Conservation (phyloP, 2,329 filamentous ascomycete genomes). For the Cladosporium sp. region DNA sequence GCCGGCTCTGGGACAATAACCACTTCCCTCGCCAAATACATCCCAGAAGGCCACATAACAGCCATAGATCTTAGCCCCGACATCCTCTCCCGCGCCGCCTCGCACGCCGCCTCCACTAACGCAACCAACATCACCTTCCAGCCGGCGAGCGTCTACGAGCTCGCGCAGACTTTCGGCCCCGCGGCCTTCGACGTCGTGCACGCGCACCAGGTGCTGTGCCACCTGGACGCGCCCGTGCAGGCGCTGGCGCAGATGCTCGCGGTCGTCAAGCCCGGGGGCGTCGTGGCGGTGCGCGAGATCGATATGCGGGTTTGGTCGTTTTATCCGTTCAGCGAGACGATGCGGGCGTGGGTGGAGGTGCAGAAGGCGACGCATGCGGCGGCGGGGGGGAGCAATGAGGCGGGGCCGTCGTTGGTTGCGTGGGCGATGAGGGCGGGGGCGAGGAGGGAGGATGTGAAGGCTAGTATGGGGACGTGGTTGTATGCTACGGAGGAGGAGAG, state of each 20-base stretch:
- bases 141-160: slow-evolving; percentile 28
- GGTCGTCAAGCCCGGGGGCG: slow-evolving; percentile 47
- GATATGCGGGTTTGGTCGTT: slow-evolving; percentile 32
- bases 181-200: slow-evolving; percentile 54
- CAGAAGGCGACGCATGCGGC: slow-evolving; percentile 30
- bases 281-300: slow-evolving; percentile 45
- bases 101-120: slow-evolving; percentile 31
- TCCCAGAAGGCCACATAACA: slow-evolving; percentile 40
- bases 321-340: slow-evolving; percentile 31
- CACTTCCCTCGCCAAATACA: slow-evolving; percentile 36
- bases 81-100: slow-evolving; percentile 37
- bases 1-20: slow-evolving; percentile 46
- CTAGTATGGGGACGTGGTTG: slow-evolving; percentile 37
- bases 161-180: slow-evolving; percentile 35
- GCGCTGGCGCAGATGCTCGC: slow-evolving; percentile 50
- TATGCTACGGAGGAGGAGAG: slow-evolving; percentile 35
- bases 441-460: slow-evolving; percentile 32
- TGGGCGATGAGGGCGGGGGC: slow-evolving; percentile 36
- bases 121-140: slow-evolving; percentile 36
- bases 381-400: slow-evolving; percentile 19
- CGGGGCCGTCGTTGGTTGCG: slow-evolving; percentile 25
- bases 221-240: slow-evolving; percentile 46
- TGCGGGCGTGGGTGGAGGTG: slow-evolving; percentile 32
- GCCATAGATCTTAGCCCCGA: slow-evolving; percentile 41
- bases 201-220: slow-evolving; percentile 53